phyloP scores from a whole-genome alignment of 352 stramenopile species.

The Peronosclerospora sorghi region DNA sequence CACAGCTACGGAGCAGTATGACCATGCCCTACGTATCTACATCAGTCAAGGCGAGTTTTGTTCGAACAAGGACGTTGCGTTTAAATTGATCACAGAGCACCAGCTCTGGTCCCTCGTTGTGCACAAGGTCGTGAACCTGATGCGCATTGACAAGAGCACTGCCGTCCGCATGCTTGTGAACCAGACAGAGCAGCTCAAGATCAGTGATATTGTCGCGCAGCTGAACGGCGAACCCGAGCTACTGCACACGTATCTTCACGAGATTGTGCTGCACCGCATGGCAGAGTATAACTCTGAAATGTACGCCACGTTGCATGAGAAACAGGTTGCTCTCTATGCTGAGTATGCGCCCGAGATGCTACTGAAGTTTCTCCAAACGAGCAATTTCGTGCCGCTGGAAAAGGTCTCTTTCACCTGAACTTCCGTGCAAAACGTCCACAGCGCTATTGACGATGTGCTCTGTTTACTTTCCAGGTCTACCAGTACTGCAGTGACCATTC shows the following conservation, averaged over 20 bases:
- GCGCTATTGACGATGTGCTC: background rate
- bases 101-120: constrained; percentile 69
- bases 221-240: constrained; percentile 48
- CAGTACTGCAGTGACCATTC: constrained; percentile 64
- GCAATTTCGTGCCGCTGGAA: constrained; percentile 72
- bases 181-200: constrained; percentile 72
- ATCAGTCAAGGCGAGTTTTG: constrained; percentile 75
- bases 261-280: constrained; percentile 56
- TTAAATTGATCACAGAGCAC: constrained; percentile 77
- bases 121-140: constrained; percentile 67
- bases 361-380: constrained; percentile 71
- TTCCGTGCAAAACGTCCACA: too few species aligned
- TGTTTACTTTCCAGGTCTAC: constrained; percentile 34
- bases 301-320: constrained; percentile 61
- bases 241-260: constrained; percentile 67
- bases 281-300: constrained; percentile 73
- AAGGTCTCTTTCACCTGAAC: constrained; percentile 42
- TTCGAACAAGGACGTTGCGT: constrained; percentile 78
- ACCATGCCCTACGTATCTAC: constrained; percentile 77
- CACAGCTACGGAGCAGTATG: constrained; percentile 70
- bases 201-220: constrained; percentile 65
- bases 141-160: constrained; percentile 61
- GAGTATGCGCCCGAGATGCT: constrained; percentile 51
- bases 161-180: constrained; percentile 72
- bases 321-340: constrained; percentile 62